phyloP scores from a whole-genome alignment of 495 filamentous ascomycete genomes.

The Pyrenopolyporus hunteri region DNA sequence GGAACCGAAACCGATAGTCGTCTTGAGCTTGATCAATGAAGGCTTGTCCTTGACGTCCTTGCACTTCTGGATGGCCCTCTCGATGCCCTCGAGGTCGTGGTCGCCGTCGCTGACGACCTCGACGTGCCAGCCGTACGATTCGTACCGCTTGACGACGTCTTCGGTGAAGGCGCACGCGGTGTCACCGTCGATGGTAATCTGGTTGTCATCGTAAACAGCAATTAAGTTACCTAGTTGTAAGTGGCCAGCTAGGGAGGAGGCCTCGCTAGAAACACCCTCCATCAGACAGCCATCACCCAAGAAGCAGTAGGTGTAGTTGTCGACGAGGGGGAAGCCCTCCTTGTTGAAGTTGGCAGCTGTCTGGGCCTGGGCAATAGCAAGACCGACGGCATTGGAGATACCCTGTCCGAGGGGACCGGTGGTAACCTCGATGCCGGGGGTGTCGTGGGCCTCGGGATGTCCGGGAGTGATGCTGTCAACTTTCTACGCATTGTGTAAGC shows the following conservation, averaged over 20 bases:
- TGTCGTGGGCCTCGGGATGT: slow-evolving; percentile 96
- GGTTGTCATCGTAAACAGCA: slow-evolving; percentile 96
- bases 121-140: slow-evolving; percentile 97
- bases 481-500: slow-evolving; percentile 55
- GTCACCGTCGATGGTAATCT: slow-evolving; percentile 93
- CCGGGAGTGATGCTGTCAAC: slow-evolving; percentile 94
- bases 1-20: slow-evolving; percentile 97
- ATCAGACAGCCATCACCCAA: slow-evolving; percentile 98
- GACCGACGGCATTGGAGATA: slow-evolving; percentile 93
- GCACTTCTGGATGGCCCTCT: slow-evolving; percentile 82
- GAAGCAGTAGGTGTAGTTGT: slow-evolving; percentile 96
- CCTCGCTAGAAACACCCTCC: slow-evolving; percentile 96
- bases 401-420: slow-evolving; percentile 96
- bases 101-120: slow-evolving; percentile 89
- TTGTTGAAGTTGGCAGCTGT: slow-evolving; percentile 94
- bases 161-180: slow-evolving; percentile 97
- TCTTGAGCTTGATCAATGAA: slow-evolving; percentile 94
- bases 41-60: slow-evolving; percentile 94
- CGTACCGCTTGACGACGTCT: slow-evolving; percentile 93
- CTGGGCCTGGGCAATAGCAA: slow-evolving; percentile 94
- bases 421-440: slow-evolving; percentile 95
- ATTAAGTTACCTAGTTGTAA: slow-evolving; percentile 98
- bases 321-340: slow-evolving; percentile 86
- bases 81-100: slow-evolving; percentile 84
- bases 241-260: slow-evolving; percentile 90